These are phyloP conservation scores for Aulographum hederae DNA, from an alignment of 2,329 filamentous ascomycete species.

Conservation along the genomic window DNA sequence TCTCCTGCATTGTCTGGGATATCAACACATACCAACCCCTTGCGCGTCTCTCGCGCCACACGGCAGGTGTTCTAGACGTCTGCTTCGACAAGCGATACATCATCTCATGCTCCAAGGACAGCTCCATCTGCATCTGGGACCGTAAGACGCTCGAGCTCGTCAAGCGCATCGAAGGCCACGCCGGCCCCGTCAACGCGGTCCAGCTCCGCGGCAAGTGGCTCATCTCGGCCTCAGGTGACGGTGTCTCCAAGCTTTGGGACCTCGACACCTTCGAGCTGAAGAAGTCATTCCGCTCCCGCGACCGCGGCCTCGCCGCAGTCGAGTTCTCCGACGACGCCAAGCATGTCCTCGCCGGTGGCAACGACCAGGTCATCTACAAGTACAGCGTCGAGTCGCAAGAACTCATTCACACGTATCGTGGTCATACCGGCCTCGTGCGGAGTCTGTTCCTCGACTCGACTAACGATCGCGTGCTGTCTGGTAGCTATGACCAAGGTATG, in stretches of 20 bases:
- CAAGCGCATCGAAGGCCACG: conserved; percentile 67
- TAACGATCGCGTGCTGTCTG: conserved; percentile 73
- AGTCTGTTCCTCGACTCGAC: conserved; percentile 79
- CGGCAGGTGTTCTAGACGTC: conserved; percentile 79
- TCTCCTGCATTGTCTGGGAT: conserved; percentile 80
- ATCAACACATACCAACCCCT: conserved; percentile 68
- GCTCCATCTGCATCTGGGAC: conserved; percentile 87
- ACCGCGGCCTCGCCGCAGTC: conserved; percentile 84
- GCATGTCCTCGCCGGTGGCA: conserved; percentile 83
- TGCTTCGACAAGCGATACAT: conserved; percentile 87
- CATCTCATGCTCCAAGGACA: conserved; percentile 92
- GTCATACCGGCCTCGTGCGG: conserved; percentile 72
- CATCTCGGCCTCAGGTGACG: conserved; percentile 86
- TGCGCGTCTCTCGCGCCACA: conserved; percentile 58
- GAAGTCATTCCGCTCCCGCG: conserved; percentile 78
- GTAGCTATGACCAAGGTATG: conserved; percentile 88
- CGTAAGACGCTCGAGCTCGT: conserved; percentile 58
- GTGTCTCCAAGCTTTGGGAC: conserved; percentile 88
- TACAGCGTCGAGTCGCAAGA: conserved; percentile 87
- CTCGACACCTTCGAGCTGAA: conserved; percentile 74
- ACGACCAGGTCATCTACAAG: conserved; percentile 88
- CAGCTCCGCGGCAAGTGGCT: conserved; percentile 86
- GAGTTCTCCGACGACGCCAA: conserved; percentile 94
- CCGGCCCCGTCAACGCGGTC: conserved; percentile 87
- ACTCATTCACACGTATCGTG: conserved; percentile 60